Percentiles rank a stretch among this genome's conserved stretches.
Evolutionary conservation across 2,329 filamentous ascomycete species (phyloP).

Genomic region (Diaporthe vaccinii): DNA sequence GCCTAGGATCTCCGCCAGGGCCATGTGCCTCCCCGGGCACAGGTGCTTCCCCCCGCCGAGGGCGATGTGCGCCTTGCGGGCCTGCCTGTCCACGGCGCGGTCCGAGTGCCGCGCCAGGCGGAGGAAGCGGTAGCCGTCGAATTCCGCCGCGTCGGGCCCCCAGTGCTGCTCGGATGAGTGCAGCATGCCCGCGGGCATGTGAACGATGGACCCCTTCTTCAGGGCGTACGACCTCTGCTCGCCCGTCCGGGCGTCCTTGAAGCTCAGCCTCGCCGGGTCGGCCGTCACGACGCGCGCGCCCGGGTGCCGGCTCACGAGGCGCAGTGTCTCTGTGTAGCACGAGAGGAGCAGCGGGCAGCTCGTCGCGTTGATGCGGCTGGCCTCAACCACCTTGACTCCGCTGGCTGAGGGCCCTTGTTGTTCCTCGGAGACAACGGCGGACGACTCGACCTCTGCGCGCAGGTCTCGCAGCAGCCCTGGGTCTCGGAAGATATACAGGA

Average conservation of each 20-base stretch:
- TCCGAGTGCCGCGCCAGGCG: neutral
- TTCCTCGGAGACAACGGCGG: neutral
- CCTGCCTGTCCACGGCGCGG: neutral
- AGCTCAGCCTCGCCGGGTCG: neutral
- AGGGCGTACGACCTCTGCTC: neutral
- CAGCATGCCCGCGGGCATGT: neutral
- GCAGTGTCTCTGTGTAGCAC: neutral
- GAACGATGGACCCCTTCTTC: neutral
- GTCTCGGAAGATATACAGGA: neutral
- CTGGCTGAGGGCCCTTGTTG: neutral
- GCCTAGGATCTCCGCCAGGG: neutral
- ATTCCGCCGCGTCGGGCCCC: neutral
- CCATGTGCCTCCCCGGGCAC: neutral
- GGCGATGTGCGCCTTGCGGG: neutral
- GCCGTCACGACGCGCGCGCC: neutral
- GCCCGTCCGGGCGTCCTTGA: constrained; percentile 43
- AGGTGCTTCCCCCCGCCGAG: neutral
- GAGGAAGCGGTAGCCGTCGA: neutral
- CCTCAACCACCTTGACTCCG: neutral
- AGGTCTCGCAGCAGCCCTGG: neutral
- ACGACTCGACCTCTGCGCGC: neutral
- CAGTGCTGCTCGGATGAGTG: neutral
- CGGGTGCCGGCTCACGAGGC: neutral
- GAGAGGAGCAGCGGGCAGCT: neutral
- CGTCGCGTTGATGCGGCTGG: neutral